Percentiles rank a stretch among this genome's conserved stretches.
phyloP scores from a whole-genome alignment of 2,329 filamentous ascomycete genomes.

The Phialocephala sp. region DNA sequence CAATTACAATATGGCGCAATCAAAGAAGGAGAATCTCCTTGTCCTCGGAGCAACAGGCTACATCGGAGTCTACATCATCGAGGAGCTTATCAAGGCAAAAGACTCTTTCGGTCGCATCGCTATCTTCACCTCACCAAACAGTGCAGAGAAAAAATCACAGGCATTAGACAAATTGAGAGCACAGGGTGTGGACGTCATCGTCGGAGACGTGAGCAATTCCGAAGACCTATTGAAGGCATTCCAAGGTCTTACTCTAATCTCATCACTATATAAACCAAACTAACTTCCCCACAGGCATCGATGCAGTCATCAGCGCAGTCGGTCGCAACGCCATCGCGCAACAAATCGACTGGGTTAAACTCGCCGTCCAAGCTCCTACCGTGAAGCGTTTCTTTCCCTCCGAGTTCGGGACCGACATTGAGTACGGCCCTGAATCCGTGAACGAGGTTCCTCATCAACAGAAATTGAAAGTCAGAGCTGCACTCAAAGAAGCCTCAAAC shows the following conservation, averaged over 20 bases:
- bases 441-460: constrained; percentile 70
- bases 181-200: constrained; percentile 59
- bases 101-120: constrained; percentile 53
- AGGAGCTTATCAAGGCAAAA: constrained; percentile 53
- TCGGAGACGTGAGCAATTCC: constrained; percentile 59
- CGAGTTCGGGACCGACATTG: constrained; percentile 57
- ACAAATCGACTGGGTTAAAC: constrained; percentile 65
- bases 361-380: constrained; percentile 66
- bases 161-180: constrained; percentile 51
- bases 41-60: constrained; percentile 59
- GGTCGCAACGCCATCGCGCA: constrained; percentile 65
- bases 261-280: neutral
- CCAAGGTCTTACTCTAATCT: constrained; percentile 36
- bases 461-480: constrained; percentile 71
- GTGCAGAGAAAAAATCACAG: constrained; percentile 54
- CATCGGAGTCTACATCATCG: constrained; percentile 57
- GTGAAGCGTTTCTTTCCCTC: constrained; percentile 65
- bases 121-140: constrained; percentile 62
- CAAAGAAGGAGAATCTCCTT: constrained; percentile 48
- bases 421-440: constrained; percentile 62
- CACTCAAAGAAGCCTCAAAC: constrained; percentile 48
- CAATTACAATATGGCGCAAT: constrained; percentile 15
- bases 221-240: constrained; percentile 62
- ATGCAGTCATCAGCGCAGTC: constrained; percentile 69
- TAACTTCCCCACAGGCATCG: constrained; percentile 49